These are phyloP conservation scores for Forsythia suspensa DNA, from an alignment of 257 asterid genomes.

Conservation along the genomic window DNA sequence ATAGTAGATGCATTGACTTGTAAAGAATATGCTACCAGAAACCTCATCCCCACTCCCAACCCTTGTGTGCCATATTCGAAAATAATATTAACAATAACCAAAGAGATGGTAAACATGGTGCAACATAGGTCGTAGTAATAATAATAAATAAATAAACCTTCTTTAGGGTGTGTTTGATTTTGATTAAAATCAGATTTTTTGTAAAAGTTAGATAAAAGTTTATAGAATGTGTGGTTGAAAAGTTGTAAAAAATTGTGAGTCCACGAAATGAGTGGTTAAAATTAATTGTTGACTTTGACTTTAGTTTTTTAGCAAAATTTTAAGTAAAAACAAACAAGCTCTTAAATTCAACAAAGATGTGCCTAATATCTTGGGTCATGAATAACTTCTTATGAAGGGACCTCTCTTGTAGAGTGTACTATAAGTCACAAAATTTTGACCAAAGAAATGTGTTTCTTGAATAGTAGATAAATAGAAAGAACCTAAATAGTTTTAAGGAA, in stretches of 20 bases:
- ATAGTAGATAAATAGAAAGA: neutral
- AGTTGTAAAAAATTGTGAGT: too few relatives aligned
- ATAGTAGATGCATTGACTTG: slow-evolving; percentile 13
- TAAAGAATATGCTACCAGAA: neutral
- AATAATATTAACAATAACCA: neutral
- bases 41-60: neutral
- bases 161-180: too few relatives aligned
- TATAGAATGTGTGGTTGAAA: too few relatives aligned
- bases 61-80: neutral
- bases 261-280: too few relatives aligned
- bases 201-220: too few relatives aligned
- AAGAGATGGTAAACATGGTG: neutral
- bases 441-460: neutral
- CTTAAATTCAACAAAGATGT: neutral
- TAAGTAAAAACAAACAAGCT: too few relatives aligned
- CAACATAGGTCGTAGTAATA: neutral
- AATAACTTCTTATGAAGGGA: neutral
- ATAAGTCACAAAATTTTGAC: neutral
- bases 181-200: too few relatives aligned
- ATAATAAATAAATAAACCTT: neutral
- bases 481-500: neutral
- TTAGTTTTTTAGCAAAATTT: too few relatives aligned
- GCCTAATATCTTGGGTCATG: neutral
- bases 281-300: too few relatives aligned
- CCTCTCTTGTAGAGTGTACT: neutral